A percentile compares a stretch with the other conserved stretches of the same genome.
Evolutionary conservation across 164 flowering plant species (phyloP).

Genomic region (Dillenia turbinata): DNA sequence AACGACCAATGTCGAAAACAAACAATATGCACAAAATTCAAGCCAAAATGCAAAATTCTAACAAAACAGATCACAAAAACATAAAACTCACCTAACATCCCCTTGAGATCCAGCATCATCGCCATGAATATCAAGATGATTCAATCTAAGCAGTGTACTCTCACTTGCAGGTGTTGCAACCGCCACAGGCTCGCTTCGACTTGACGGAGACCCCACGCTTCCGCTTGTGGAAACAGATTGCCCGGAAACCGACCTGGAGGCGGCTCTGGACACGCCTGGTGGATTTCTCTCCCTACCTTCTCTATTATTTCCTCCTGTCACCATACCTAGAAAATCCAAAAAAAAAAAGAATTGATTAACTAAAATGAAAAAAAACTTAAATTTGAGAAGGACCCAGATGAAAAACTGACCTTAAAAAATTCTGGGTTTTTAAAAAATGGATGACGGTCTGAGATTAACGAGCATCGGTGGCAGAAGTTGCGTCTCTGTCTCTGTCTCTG

Average conservation of each 20-base stretch:
- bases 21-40: too few relatives aligned
- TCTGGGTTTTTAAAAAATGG: constrained; percentile 1
- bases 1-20: too few relatives aligned
- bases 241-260: constrained; percentile 52
- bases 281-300: constrained; percentile 47
- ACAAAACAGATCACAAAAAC: constrained; percentile 1
- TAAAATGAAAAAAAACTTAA: neutral
- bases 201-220: constrained; percentile 85
- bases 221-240: constrained; percentile 94
- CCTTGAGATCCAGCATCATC: constrained; percentile 75
- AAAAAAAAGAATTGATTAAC: neutral
- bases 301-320: constrained; percentile 22
- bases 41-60: neutral
- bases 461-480: constrained; percentile 4
- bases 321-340: constrained; percentile 18
- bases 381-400: constrained; percentile 6
- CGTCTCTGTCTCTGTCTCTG: neutral
- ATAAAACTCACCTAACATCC: constrained; percentile 41
- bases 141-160: constrained; percentile 45
- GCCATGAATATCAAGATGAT: constrained; percentile 68
- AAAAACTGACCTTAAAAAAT: constrained; percentile 1
- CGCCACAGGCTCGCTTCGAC: constrained; percentile 52
- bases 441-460: neutral
- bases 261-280: constrained; percentile 29
- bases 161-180: constrained; percentile 67